Evolutionary conservation across 2,329 filamentous ascomycete genomes (phyloP).

Genomic region (Colletotrichum sojae): DNA sequence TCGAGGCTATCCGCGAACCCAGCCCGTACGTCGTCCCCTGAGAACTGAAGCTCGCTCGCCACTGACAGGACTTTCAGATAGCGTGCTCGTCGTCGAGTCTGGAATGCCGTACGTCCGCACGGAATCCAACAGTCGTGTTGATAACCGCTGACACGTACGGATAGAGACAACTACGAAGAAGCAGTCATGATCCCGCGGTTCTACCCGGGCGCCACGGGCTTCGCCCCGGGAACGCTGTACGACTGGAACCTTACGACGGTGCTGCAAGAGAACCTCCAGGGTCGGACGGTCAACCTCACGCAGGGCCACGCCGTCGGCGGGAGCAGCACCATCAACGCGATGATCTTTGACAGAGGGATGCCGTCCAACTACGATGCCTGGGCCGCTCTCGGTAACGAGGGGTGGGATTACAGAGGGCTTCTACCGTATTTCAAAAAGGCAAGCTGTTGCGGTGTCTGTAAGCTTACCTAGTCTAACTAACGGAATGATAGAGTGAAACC

Average conservation of each 20-base stretch:
- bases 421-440: constrained; percentile 48
- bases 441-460: not conserved
- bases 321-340: constrained; percentile 59
- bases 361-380: constrained; percentile 51
- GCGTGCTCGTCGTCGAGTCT: constrained; percentile 42
- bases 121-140: not conserved
- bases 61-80: not conserved
- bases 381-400: constrained; percentile 50
- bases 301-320: constrained; percentile 62
- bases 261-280: constrained; percentile 53
- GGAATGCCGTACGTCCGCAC: constrained; percentile 33
- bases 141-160: not conserved
- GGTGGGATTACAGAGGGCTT: constrained; percentile 55
- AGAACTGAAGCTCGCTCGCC: not conserved
- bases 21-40: not conserved
- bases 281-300: constrained; percentile 53
- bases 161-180: constrained; percentile 32
- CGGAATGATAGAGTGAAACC: constrained; percentile 23
- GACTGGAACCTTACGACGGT: constrained; percentile 58
- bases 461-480: too few species aligned
- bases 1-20: constrained; percentile 44
- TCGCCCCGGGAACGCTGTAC: constrained; percentile 43
- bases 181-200: constrained; percentile 32
- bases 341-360: constrained; percentile 51
- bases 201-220: constrained; percentile 37